phyloP scores from a whole-genome alignment of 2,329 filamentous ascomycete genomes.

The Huntiella savannae region DNA sequence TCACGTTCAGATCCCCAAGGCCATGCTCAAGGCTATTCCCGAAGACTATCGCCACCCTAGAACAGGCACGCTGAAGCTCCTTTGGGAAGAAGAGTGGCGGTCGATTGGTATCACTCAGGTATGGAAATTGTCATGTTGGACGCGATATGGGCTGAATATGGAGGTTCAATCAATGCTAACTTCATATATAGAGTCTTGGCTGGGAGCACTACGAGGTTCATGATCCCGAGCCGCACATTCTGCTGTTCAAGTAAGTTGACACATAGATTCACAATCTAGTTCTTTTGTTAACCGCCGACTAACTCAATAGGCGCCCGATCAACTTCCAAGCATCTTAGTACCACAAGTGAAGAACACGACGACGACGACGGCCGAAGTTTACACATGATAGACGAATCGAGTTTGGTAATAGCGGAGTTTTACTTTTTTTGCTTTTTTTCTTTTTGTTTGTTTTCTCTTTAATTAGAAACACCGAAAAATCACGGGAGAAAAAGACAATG shows the following conservation, averaged over 20 bases:
- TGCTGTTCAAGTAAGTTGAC: slow-evolving; percentile 79
- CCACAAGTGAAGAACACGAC: too few relatives aligned
- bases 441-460: too few relatives aligned
- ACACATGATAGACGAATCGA: too few relatives aligned
- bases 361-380: too few relatives aligned
- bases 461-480: background rate
- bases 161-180: background rate
- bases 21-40: slow-evolving; percentile 94
- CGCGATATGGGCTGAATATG: background rate
- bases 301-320: slow-evolving; percentile 47
- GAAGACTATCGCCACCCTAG: slow-evolving; percentile 79
- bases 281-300: background rate
- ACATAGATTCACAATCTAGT: background rate
- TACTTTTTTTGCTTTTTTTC: too few relatives aligned
- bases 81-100: slow-evolving; percentile 98
- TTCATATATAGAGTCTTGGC: slow-evolving; percentile 58
- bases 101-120: slow-evolving; percentile 94
- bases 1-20: slow-evolving; percentile 91
- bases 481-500: slow-evolving; percentile 4
- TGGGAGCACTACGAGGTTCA: slow-evolving; percentile 99
- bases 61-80: slow-evolving; percentile 81
- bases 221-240: slow-evolving; percentile 93
- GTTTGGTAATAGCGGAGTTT: too few relatives aligned
- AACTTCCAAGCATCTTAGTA: slow-evolving; percentile 34
- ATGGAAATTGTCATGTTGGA: slow-evolving; percentile 14